Conservation (phyloP, 2,329 filamentous ascomycete species). For the Aspergillus niger region DNA sequence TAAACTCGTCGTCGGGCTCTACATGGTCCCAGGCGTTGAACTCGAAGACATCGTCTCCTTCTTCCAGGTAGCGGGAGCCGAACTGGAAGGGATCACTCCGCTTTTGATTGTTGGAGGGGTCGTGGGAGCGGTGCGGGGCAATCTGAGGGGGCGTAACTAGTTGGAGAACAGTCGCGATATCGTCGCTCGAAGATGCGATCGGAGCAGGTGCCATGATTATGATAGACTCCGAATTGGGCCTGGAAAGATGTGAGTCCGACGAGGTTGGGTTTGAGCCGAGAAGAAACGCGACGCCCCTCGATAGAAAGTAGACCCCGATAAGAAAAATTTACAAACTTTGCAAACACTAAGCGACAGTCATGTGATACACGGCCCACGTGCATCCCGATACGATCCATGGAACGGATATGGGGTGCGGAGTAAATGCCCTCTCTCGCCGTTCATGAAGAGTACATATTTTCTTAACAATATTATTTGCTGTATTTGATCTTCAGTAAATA, state of each 20-base stretch:
- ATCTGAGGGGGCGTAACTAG: constrained; percentile 51
- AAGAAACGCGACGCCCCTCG: not conserved
- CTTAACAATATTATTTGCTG: not conserved
- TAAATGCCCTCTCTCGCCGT: too few relatives aligned
- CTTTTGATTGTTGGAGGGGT: constrained; percentile 74
- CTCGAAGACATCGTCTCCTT: constrained; percentile 88
- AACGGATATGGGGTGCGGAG: not conserved
- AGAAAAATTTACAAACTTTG: constrained; percentile 5
- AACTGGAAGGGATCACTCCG: constrained; percentile 93
- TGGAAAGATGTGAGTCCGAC: not conserved
- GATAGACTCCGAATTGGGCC: not conserved
- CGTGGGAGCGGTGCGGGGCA: constrained; percentile 68
- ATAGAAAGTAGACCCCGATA: not conserved
- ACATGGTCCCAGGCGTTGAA: constrained; percentile 99
- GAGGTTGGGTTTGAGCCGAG: not conserved
- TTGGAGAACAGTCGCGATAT: constrained; percentile 37
- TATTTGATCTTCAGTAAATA: not conserved
- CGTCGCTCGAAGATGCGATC: constrained; percentile 23
- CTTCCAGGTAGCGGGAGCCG: constrained; percentile 79
- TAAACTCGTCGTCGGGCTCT: constrained; percentile 85
- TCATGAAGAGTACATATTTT: not conserved
- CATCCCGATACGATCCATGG: not conserved
- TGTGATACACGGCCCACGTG: constrained; percentile 4
- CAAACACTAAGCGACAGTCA: constrained; percentile 9
- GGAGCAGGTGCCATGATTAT: constrained; percentile 15